A percentile compares a stretch with the other conserved stretches of the same genome.
Conservation (phyloP, 495 filamentous ascomycete species). For the Emericellopsis terricola region DNA sequence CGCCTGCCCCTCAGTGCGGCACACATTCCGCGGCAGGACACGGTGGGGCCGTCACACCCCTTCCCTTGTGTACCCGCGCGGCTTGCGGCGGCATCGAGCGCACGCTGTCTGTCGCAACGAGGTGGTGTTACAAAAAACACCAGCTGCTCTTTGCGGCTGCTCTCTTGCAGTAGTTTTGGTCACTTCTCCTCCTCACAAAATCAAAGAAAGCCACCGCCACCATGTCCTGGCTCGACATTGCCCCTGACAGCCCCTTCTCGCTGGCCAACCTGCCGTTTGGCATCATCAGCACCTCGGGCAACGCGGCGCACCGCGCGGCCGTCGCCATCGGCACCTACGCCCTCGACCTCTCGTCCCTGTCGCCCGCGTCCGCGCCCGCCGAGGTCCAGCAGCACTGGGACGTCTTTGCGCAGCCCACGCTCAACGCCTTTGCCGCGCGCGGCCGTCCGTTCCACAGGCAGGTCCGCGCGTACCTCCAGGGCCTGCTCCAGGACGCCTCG, state of each 20-base stretch:
- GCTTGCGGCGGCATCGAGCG: too few species aligned
- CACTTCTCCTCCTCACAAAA: too few species aligned
- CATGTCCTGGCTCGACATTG: not conserved
- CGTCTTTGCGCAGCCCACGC: constrained; percentile 39
- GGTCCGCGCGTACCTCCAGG: constrained; percentile 57
- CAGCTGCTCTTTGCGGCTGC: too few species aligned
- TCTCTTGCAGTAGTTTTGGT: too few species aligned
- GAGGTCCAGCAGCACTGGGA: constrained; percentile 46
- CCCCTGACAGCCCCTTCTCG: constrained; percentile 36
- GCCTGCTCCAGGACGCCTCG: constrained; percentile 43
- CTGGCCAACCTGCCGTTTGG: constrained; percentile 87
- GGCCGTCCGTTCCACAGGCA: constrained; percentile 52
- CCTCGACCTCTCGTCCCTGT: constrained; percentile 55
- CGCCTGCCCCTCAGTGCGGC: too few species aligned
- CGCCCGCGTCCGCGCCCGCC: constrained; percentile 11
- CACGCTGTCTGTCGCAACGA: too few species aligned
- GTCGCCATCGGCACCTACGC: constrained; percentile 62
- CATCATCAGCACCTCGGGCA: constrained; percentile 47
- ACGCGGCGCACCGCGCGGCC: constrained; percentile 43
- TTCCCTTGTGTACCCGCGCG: too few species aligned
- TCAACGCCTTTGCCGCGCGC: constrained; percentile 72
- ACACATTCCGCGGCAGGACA: too few species aligned
- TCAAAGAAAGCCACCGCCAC: not conserved
- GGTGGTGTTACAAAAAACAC: too few species aligned
- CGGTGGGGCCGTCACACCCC: too few species aligned